Conservation (phyloP, 2,329 filamentous ascomycete species). For the Clarireedia paspali region DNA sequence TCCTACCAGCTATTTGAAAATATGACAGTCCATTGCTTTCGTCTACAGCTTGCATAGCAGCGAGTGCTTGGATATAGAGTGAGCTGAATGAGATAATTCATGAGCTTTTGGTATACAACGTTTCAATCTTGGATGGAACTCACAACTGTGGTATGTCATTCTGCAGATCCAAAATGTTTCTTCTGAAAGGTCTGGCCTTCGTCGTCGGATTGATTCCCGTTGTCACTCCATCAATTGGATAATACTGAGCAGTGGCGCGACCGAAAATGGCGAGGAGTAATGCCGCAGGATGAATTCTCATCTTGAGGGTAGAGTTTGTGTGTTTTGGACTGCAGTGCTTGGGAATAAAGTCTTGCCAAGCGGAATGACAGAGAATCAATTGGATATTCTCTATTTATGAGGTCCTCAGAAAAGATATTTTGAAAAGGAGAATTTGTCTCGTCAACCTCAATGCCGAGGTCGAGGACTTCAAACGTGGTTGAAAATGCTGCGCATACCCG, state of each 20-base stretch:
- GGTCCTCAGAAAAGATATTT: not conserved
- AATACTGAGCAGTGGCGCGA: conserved; percentile 3
- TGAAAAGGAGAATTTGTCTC: not conserved
- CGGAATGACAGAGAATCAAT: not conserved
- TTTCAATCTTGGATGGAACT: not conserved
- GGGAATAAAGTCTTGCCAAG: no score
- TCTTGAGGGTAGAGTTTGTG: not conserved
- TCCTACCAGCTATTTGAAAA: conserved; percentile 21
- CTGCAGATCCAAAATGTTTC: conserved; percentile 20
- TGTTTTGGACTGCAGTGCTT: no score
- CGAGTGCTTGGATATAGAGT: conserved; percentile 14
- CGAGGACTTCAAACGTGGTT: not conserved
- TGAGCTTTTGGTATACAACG: not conserved
- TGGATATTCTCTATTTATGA: not conserved
- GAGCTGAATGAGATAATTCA: conserved; percentile 10
- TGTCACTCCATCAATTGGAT: conserved; percentile 15
- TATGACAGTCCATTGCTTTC: conserved; percentile 17
- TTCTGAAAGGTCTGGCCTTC: conserved; percentile 17
- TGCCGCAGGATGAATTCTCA: not conserved
- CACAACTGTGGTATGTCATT: conserved; percentile 12
- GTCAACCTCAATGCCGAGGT: not conserved
- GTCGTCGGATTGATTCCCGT: conserved; percentile 14
- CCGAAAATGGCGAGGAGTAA: not conserved
- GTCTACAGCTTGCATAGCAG: conserved; percentile 17
- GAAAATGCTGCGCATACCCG: not conserved